A percentile compares a stretch with the other conserved stretches of the same genome.
These are phyloP conservation scores for Aspergillus incahuasiensis DNA, from an alignment of 495 filamentous ascomycete genomes.

Conservation along the genomic window DNA sequence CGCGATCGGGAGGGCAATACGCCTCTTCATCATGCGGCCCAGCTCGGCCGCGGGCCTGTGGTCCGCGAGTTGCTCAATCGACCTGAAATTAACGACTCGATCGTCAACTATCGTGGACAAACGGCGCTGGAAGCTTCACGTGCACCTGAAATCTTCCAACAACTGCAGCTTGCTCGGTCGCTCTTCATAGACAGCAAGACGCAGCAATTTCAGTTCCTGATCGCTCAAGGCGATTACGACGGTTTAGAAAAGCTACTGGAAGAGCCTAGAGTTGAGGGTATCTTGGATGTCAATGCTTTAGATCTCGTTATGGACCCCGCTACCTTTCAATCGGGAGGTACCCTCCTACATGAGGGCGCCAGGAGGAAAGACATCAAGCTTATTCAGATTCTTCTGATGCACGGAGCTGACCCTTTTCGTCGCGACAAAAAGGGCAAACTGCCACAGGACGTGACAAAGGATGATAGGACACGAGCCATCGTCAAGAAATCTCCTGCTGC, in stretches of 20 bases:
- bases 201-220: slow-evolving; percentile 72
- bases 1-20: slow-evolving; percentile 92
- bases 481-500: slow-evolving; percentile 93
- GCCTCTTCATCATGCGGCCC: slow-evolving; percentile 81
- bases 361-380: slow-evolving; percentile 77
- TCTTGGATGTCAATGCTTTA: slow-evolving; percentile 83
- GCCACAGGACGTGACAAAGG: slow-evolving; percentile 95
- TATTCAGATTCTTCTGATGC: slow-evolving; percentile 83
- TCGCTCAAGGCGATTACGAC: slow-evolving; percentile 68
- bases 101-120: slow-evolving; percentile 84
- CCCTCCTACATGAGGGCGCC: slow-evolving; percentile 89
- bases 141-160: slow-evolving; percentile 91
- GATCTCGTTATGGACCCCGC: slow-evolving; percentile 79
- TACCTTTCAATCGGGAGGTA: slow-evolving; percentile 74
- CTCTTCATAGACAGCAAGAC: slow-evolving; percentile 84
- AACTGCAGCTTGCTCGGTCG: slow-evolving; percentile 84
- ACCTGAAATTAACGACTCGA: slow-evolving; percentile 78
- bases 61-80: slow-evolving; percentile 77
- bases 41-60: slow-evolving; percentile 71
- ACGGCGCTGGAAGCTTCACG: slow-evolving; percentile 84
- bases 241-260: slow-evolving; percentile 72
- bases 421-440: slow-evolving; percentile 92
- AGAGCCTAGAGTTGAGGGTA: slow-evolving; percentile 75
- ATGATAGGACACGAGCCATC: slow-evolving; percentile 79
- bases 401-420: slow-evolving; percentile 96